Evolutionary conservation across 2,329 filamentous ascomycete species (phyloP).

Genomic region (Chaetomium globosum): DNA sequence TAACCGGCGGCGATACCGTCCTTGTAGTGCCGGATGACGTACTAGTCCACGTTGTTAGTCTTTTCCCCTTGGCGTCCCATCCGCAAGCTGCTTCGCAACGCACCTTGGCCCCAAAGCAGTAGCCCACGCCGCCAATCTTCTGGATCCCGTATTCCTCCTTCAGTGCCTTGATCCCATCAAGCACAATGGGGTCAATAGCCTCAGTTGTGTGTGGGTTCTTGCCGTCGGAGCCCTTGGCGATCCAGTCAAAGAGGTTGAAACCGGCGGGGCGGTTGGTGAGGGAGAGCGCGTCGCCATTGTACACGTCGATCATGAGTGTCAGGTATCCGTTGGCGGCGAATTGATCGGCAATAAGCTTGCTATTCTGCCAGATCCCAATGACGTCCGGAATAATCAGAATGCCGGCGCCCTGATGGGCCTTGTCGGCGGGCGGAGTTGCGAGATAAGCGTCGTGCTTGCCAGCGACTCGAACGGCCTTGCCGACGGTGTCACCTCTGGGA

Average conservation of each 20-base stretch:
- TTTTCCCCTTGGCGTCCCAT: not conserved
- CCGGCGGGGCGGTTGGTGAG: conserved; percentile 51
- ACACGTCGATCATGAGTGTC: conserved; percentile 69
- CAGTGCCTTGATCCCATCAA: conserved; percentile 59
- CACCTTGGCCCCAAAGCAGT: conserved; percentile 76
- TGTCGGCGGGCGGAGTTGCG: conserved; percentile 49
- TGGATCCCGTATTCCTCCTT: conserved; percentile 58
- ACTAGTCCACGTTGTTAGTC: conserved; percentile 48
- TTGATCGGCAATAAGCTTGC: conserved; percentile 71
- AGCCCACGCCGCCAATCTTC: conserved; percentile 67
- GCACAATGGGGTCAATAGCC: conserved; percentile 53
- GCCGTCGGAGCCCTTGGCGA: conserved; percentile 49
- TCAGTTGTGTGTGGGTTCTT: conserved; percentile 54
- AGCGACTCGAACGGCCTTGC: conserved; percentile 50
- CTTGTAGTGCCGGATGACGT: conserved; percentile 68
- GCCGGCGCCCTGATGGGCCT: conserved; percentile 47
- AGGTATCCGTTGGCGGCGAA: conserved; percentile 74
- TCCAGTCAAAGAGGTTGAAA: conserved; percentile 51
- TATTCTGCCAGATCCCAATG: conserved; percentile 60
- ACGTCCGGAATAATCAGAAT: conserved; percentile 55
- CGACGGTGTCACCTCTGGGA: conserved; percentile 52
- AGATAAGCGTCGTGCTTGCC: conserved; percentile 55
- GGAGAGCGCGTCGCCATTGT: conserved; percentile 65
- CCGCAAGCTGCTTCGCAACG: conserved; percentile 26
- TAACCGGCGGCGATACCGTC: conserved; percentile 70